Evolutionary conservation across 2,329 filamentous ascomycete species (phyloP), one percentile per base, ranked within the genome.

Genomic region (Aspergillus tubingensis): DNA sequence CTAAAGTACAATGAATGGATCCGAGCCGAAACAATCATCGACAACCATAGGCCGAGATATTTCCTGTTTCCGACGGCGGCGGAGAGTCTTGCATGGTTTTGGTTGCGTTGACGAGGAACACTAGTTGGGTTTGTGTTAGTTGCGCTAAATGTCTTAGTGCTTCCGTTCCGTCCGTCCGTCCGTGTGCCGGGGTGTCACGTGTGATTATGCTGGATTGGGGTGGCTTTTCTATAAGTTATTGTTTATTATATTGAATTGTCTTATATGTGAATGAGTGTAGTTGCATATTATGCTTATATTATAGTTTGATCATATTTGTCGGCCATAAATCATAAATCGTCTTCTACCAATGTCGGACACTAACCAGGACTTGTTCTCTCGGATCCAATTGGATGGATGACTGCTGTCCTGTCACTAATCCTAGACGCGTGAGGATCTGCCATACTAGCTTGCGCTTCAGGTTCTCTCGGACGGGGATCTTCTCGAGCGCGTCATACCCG

Each of bases 381-480:
- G 70, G 58, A 60, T 77, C 72, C 50, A 71, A 59, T 51, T 75
- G 72, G 30, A 71, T 58, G 27, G 67, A 66, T 19, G 67, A 64
- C 21, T 68, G 67, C 41, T 70, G 67, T 43, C 83, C 83, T 58
- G 90, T 74, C 57, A 88, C 79, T 50, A 85, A 84, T 81, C 90
- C 92, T 13, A 92, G 83, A 67, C 91, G 88, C 44, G 72, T 78
- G 32, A 86, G 75, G 60, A 85, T 68, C 64, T 79, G 76, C 77
- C 80, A 80, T 3, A 86, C 82, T 44, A 79, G 74, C 77, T 94
- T 96, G 59, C 92, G 83, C 80, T 95, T 96, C 79, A 96, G 84
- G 5, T 91, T 90, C 77, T 97, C 92, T 59, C 89, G 85, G n/a
- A 95, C 80, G 1, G 90, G 86, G 65, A 99, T 90, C 68, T 93